Base-by-base conservation (phyloP, 371 early-diverging fungal genomes). In the Lichtheimia corymbifera region DNA sequence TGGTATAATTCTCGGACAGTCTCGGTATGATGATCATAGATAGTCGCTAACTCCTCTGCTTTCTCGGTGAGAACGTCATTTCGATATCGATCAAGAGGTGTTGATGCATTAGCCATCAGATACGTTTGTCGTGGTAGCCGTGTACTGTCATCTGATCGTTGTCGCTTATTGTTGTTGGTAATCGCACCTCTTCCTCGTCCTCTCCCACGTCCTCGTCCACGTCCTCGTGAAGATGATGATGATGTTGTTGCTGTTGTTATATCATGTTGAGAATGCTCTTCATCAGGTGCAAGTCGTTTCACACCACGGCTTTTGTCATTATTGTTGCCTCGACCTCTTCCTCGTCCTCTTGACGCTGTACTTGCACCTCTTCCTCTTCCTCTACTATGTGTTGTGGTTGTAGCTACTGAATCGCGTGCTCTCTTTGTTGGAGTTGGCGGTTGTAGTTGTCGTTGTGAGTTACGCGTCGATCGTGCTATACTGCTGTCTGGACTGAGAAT, bases 1-100 rank as follows among this genome's bases (percentile, higher is more conserved):
- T 85, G 84, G 47, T 80, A 85, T 17, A 86, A 57, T 62, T 88
- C 85, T n/a, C 83, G 77, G 9, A 79, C 74, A n/a, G 73, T 61
- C 27, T 68, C 69, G 55, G 83, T 80, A 55, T 86, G 84, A 18
- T 71, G 70, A 24, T 79, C 72, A 47, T 79, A 64, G 13, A 84
- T 68, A n/a, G 55, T 53, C 40, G 78, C 76, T 43, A 86, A 64
- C 15, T 77, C 68, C 5, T 53, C 55, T 14, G 79, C 71, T 59
- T 80, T 67, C 25, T 74, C 68, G 0, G 35, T 40, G 3, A 85
- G 66, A 22, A 55, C 59, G 12, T 68, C 61, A 14, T 66, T 70
- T 22, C 76, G 70, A 17, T 67, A 27, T 12, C 53, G 51, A 20
- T 83, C 84, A 25, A 82, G 24, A 0, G 77, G 68, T 13, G 76